These are phyloP conservation scores for Dendrostoma leiphaemia DNA, from an alignment of 2,329 filamentous ascomycete species.

Conservation along the genomic window DNA sequence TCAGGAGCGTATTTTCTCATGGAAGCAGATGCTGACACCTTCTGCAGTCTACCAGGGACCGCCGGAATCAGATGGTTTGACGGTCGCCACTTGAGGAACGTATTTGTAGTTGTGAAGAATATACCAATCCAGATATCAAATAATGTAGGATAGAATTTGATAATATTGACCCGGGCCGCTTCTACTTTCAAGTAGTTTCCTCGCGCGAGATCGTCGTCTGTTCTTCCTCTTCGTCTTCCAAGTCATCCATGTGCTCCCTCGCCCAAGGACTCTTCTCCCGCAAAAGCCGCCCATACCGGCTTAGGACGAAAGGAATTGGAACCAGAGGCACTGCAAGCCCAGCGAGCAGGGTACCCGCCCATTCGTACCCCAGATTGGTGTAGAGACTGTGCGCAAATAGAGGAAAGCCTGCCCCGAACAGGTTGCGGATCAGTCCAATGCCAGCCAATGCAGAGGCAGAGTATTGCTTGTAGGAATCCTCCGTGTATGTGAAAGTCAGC, in stretches of 20 bases:
- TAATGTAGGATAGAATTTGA: neutral
- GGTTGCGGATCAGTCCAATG: constrained; percentile 36
- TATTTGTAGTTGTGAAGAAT: no score
- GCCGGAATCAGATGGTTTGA: constrained; percentile 25
- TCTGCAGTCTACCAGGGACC: constrained; percentile 26
- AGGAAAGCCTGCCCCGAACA: constrained; percentile 37
- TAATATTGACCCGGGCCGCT: no score
- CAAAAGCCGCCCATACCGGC: constrained; percentile 23
- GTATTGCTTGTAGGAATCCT: constrained; percentile 44
- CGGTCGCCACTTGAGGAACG: neutral
- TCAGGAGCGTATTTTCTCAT: neutral
- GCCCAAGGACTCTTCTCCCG: constrained; percentile 28
- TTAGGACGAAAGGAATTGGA: constrained; percentile 31
- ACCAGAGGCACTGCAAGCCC: constrained; percentile 33
- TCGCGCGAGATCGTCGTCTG: neutral
- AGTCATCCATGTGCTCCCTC: constrained; percentile 24
- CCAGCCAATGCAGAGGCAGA: constrained; percentile 40
- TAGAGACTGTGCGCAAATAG: constrained; percentile 36
- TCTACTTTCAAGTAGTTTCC: neutral
- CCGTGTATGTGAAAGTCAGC: constrained; percentile 46
- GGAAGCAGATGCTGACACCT: neutral
- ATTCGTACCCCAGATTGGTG: constrained; percentile 32
- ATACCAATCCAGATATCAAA: no score
- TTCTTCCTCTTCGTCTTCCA: constrained; percentile 15
- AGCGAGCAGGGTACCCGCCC: constrained; percentile 34